phyloP scores from a whole-genome alignment of 1,284 basidiomycete species.

The Sphaerobolus stellatus region DNA sequence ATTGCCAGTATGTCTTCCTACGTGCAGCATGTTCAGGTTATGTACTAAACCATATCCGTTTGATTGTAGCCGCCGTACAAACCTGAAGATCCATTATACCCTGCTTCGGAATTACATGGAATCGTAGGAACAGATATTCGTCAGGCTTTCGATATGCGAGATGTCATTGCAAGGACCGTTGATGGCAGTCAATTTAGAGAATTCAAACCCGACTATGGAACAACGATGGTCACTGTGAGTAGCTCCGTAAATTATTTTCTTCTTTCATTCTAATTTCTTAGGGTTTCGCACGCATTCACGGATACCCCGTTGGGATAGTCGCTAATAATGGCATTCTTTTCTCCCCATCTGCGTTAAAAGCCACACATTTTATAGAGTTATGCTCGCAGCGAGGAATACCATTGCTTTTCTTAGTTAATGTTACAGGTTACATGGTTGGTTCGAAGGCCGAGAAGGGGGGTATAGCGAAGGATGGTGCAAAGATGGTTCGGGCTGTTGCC shows the following conservation, averaged over 20 bases:
- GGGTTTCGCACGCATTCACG: constrained; percentile 91
- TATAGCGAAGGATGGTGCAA: constrained; percentile 96
- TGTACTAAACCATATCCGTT: not conserved
- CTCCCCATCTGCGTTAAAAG: constrained; percentile 90
- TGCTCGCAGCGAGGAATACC: constrained; percentile 92
- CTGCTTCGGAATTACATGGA: constrained; percentile 80
- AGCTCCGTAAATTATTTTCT: not conserved
- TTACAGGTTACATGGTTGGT: constrained; percentile 94
- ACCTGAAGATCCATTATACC: constrained; percentile 78
- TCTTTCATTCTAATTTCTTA: constrained; percentile 26
- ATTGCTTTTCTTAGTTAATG: constrained; percentile 91
- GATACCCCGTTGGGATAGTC: constrained; percentile 85
- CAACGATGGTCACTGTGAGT: constrained; percentile 84
- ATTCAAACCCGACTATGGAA: constrained; percentile 94
- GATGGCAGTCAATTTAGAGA: constrained; percentile 92
- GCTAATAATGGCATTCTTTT: constrained; percentile 95
- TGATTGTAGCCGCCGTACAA: constrained; percentile 49
- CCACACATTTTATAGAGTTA: constrained; percentile 92
- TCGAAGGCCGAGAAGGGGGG: constrained; percentile 93
- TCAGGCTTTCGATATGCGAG: constrained; percentile 90
- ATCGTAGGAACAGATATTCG: constrained; percentile 89
- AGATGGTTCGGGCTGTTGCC: constrained; percentile 96
- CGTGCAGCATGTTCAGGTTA: constrained; percentile 4
- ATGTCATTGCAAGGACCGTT: constrained; percentile 88
- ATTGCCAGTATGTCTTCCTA: constrained; percentile 31